Percentiles rank a stretch among this genome's conserved stretches.
phyloP scores from a whole-genome alignment of 805 yeast genomes.

The Metschnikowia vanudenii region DNA sequence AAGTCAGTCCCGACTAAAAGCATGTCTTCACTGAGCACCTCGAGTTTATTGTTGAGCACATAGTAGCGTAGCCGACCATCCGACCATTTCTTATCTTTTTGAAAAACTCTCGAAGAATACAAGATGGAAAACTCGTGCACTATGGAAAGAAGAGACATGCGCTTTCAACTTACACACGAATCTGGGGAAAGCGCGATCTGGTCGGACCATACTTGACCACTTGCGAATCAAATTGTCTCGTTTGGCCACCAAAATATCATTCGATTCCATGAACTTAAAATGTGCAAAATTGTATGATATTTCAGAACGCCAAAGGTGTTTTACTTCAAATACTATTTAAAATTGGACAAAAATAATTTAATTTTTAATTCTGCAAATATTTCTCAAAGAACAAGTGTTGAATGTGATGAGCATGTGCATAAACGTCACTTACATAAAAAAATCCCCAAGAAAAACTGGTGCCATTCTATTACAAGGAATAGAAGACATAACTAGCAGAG shows the following conservation, averaged over 20 bases:
- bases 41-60: slow-evolving; percentile 48
- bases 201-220: neutral
- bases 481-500: too few relatives aligned
- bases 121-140: slow-evolving; percentile 48
- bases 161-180: neutral
- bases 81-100: slow-evolving; percentile 50
- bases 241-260: too few relatives aligned
- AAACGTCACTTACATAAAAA: neutral
- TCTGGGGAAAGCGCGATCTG: slow-evolving; percentile 8
- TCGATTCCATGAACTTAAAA: too few relatives aligned
- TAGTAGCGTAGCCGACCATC: slow-evolving; percentile 50
- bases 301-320: too few relatives aligned
- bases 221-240: neutral
- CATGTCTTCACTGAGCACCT: slow-evolving; percentile 38
- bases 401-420: neutral
- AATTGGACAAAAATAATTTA: too few relatives aligned
- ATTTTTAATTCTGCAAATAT: neutral
- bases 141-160: slow-evolving; percentile 28
- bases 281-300: too few relatives aligned
- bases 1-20: slow-evolving; percentile 37
- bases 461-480: neutral
- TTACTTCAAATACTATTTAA: too few relatives aligned
- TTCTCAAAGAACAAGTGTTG: neutral
- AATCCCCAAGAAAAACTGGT: too few relatives aligned
- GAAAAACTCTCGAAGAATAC: slow-evolving; percentile 44